Evolutionary conservation across 2,329 filamentous ascomycete genomes (phyloP), one percentile per base, ranked within the genome.

Genomic region (Ramichloridium luteum): DNA sequence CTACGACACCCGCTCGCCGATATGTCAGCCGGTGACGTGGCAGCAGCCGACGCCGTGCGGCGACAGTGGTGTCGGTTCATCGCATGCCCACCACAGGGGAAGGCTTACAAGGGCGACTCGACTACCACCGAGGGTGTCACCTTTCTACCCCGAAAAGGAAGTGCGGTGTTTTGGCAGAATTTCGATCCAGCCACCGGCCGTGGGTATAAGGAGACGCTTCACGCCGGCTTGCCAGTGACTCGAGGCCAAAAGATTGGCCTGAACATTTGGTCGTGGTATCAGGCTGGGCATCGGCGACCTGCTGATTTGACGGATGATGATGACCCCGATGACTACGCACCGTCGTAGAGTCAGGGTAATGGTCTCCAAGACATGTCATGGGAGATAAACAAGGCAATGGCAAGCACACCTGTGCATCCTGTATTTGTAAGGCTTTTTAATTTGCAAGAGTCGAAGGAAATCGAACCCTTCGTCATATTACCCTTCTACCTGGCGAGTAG

Each of bases 251-350:
- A 77, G 56, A 61, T 75, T 35, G 72, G 72, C 0, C 50, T 76
- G 53, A 76, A 77, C 54, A 72, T 77, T 38, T 77, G 72, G 72
- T 74, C 67, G 51, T 75, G 70, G 70, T 68, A 65, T 49, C 67
- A 71, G 52, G 34, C 38, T 20, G 47, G 46, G 5, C 34, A 44
- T 36, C 28, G 20, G 13, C 17, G 25, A 17, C 34, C 36, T 4
- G 28, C 16, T 6, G 34, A 33, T n/a, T n/a, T n/a, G n/a, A n/a
- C n/a, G 10, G 25, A n/a, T 23, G 20, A 23, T 8, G 20, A 23
- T 23, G 20, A 23, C n/a, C 8, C 20, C 20, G 20, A 23, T 23
- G 20, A 23, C n/a, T n/a, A n/a, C n/a, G n/a, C n/a, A n/a, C n/a
- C n/a, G n/a, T n/a, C n/a, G n/a, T n/a, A n/a, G n/a, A n/a, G n/a